Base-by-base conservation (phyloP, 306 rosid species). In the Quercus mongolica region DNA sequence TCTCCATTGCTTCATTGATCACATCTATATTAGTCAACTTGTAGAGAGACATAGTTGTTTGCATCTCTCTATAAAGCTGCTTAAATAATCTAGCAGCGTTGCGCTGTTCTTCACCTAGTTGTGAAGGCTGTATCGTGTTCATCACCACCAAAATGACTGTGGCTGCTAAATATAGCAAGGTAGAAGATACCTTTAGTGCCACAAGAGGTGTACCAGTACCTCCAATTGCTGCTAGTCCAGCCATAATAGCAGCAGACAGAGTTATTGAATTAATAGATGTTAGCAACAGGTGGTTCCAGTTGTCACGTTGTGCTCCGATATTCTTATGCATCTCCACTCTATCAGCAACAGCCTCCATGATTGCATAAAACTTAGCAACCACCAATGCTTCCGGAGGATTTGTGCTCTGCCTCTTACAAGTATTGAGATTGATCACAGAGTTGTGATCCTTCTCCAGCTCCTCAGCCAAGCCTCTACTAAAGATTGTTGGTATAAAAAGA, bases 91-190 rank as follows among this genome's bases (percentile, higher is more conserved):
- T 92, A 1, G 88, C 78, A 1, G 93, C 90, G 30, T 83, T 87
- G 74, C 97, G 71, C 9, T 94, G 94, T 51, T 91, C 97, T 72
- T 94, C 97, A 2, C 87, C 92, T 6, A 94, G 90, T 78, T 94
- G 98, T 13, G 98, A 92, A 17, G 98, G 94, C 65, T 92, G 98
- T 73, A 92, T 83, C 74, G 83, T 92, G 92, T 87, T 94, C 90
- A 89, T 89, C 78, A 88, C 79, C 83, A 79, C 58, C 74, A 85
- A 79, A 18, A 94, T 74, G 17, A 85, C 93, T 4, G 93, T 87
- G 28, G 94, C 91, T 14, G 92, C 86, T 69, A 82, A 76, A 74
- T 86, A 94, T 9, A 94, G 93, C 58, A 89, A 38, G 28, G 85
- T 85, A 11, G 97, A 91, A 20, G 93, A 90, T 41, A 92, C 81